Conservation (phyloP, 1,284 basidiomycete genomes). For the Peniophora sp. region DNA sequence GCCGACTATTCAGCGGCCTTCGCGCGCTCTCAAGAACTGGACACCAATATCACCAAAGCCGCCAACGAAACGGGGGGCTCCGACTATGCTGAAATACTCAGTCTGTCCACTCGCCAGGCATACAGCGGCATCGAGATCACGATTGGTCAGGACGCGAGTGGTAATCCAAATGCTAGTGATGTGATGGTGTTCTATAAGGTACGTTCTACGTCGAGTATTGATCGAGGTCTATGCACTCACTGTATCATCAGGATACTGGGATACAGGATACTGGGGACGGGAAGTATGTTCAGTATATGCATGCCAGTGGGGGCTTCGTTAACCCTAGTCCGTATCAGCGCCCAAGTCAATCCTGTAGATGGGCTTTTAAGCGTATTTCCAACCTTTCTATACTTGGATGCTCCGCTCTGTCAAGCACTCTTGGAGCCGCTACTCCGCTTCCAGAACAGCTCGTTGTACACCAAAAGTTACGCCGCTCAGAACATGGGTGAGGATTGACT, state of each 20-base stretch:
- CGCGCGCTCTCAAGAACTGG: not conserved
- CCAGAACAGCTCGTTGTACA: constrained; percentile 1
- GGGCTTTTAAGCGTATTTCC: constrained; percentile 7
- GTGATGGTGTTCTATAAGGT: constrained; percentile 8
- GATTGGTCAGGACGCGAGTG: constrained; percentile 1
- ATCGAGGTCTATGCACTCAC: no score
- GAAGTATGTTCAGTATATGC: not conserved
- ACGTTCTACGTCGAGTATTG: no score
- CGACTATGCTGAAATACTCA: constrained; percentile 1
- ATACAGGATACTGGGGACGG: not conserved
- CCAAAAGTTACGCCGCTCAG: not conserved
- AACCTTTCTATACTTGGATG: constrained; percentile 7
- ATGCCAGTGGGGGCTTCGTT: not conserved
- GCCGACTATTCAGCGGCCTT: constrained; percentile 2
- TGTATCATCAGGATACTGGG: not conserved
- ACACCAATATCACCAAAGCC: not conserved
- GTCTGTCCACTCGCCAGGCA: constrained; percentile 1
- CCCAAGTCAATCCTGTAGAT: constrained; percentile 6
- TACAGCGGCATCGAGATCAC: constrained; percentile 7
- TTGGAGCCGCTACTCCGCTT: constrained; percentile 8
- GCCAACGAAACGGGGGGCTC: not conserved
- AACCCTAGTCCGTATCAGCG: not conserved
- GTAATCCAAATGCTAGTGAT: constrained; percentile 2
- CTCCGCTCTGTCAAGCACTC: constrained; percentile 2
- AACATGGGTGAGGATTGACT: constrained; percentile 4